phyloP scores from a whole-genome alignment of 2,329 filamentous ascomycete species.

The Magnaporthiopsis rhizophila region DNA sequence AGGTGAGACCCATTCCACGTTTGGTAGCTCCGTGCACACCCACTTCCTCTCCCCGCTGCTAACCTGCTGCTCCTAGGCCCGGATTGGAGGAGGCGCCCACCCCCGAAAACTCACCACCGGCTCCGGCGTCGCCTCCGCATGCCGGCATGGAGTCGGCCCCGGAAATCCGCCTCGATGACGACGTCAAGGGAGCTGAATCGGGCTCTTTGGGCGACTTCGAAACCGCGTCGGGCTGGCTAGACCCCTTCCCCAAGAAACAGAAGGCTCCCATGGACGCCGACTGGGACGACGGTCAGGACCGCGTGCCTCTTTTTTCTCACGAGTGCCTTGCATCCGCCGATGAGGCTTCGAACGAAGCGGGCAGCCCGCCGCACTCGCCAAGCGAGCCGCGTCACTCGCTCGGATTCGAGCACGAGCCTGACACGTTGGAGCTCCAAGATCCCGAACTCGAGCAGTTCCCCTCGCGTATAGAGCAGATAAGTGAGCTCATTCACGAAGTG shows the following conservation, averaged over 20 bases:
- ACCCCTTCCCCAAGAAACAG: constrained; percentile 2
- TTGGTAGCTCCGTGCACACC: neutral
- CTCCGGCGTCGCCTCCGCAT: constrained; percentile 11
- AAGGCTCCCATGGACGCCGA: neutral
- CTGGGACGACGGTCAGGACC: constrained; percentile 5
- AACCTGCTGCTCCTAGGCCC: neutral
- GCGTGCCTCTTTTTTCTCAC: constrained; percentile 12
- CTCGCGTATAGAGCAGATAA: constrained; percentile 33
- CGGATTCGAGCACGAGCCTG: constrained; percentile 14
- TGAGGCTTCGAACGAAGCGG: constrained; percentile 17
- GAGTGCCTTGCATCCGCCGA: constrained; percentile 14
- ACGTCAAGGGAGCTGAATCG: neutral
- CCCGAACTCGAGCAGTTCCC: constrained; percentile 42
- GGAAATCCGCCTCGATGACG: neutral
- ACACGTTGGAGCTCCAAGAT: constrained; percentile 33
- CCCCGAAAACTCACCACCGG: constrained; percentile 7
- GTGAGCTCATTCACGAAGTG: constrained; percentile 37
- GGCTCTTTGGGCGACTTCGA: neutral
- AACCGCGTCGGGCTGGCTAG: constrained; percentile 5
- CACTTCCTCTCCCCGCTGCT: neutral
- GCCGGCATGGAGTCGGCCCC: neutral
- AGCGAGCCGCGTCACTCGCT: neutral
- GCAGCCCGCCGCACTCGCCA: constrained; percentile 12
- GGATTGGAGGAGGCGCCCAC: neutral
- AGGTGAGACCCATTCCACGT: neutral